Evolutionary conservation across 257 asterid genomes (phyloP), one percentile per base, ranked within the genome.

Genomic region (Scutellaria baicalensis): DNA sequence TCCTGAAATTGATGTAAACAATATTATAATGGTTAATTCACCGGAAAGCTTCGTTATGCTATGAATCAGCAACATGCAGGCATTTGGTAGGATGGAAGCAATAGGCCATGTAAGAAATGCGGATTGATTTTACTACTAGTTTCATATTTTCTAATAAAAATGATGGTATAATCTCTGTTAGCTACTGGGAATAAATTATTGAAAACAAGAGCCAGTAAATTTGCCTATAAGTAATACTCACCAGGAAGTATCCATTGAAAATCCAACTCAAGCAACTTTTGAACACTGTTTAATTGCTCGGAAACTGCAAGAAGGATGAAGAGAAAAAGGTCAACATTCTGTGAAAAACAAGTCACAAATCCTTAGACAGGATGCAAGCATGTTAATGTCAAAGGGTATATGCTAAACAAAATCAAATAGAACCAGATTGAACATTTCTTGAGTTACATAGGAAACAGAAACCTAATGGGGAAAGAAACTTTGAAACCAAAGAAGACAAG

Each of bases 171-270:
- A 27, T 0, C 33, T 16, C 8, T 14, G 38, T 13, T 43, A 44
- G 56, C 54, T 40, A 68, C 43, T 20, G 21, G 0, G 11, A 33
- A 55, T 50, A 23, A 13, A 31, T 33, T 47, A 40, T 17, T 4
- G 70, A 49, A 57, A 72, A 11, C n/a, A 54, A 45, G 13, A 59
- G 13, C n/a, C 10, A 38, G 14, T 62, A 44, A n/a, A 61, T 12
- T 52, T 17, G 27, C 71, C 1, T 13, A 63, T 10, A 27, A 64
- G 3, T 23, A 61, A 59, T 17, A 36, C 72, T 80, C 68, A 85
- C 92, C 92, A 18, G 95, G 95, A 23, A 88, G 66, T 68, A 88
- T 85, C 95, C 95, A 88, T 72, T 85, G 88, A 76, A 88, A 88
- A 52, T 85, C 87, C 76, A 80, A 65, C 69, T 79, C 83, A n/a